Evolutionary conservation across 225 moss, liverwort and hornwort species (phyloP), one percentile per base, ranked within the genome.

Genomic region (Bryoerythrophyllum caledonicum): DNA sequence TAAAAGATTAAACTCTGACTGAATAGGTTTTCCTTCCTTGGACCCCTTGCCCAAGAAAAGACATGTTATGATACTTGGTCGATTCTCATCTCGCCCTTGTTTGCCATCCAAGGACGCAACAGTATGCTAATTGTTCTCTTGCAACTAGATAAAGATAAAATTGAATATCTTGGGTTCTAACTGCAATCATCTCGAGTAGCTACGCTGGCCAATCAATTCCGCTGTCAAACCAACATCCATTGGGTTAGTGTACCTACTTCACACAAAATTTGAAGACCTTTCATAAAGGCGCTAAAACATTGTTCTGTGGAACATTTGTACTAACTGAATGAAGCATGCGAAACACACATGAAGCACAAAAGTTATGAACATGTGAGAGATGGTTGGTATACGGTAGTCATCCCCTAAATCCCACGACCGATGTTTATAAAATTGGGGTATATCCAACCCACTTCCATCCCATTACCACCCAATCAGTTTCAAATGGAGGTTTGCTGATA

Each of bases 21-120:
- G 48, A 49, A 19, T 78, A 73, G 62, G 71, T 70, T 49, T 78
- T 65, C 17, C 16, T 48, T 53, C 48, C 49, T 8, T 79, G 59
- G 73, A 65, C 82, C 76, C n/a, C 76, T 67, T 76, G 4, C 57
- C 10, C 8, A 55, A 40, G 83, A 43, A 73, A 76, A 70, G 79
- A 79, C 75, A 84, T 24, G 23, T 57, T 79, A 87, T 87, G 85
- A 82, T 88, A 85, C 88, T 73, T 88, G 75, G 58, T 88, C 52
- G 88, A 85, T 80, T 85, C 88, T 88, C 88, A 85, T 88, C 85
- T 85, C 62, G 78, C 78, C 80, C 80, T 85, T 85, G 85, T 57
- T 60, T 74, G 74, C 58, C 74, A 70, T 76, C 58, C 77, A 82
- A 79, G 72, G 80, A 78, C 88, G 76, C 78, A 17, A 6, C 7